Evolutionary conservation across 2,329 filamentous ascomycete genomes (phyloP), one percentile per base, ranked within the genome.

Genomic region (Lojkania enalia): DNA sequence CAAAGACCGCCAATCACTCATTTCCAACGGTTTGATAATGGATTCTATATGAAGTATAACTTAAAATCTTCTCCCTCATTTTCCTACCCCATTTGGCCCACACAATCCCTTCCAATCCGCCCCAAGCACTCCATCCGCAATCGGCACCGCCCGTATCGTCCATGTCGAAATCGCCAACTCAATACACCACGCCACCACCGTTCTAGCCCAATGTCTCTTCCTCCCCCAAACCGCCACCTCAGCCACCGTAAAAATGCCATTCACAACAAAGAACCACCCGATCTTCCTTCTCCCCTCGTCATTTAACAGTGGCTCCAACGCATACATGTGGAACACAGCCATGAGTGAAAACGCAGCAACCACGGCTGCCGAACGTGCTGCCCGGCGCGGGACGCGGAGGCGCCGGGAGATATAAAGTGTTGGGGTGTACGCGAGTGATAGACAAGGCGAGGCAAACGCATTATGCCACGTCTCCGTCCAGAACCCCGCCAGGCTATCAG

Each of bases 391-490:
- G 1, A 71, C 44, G 1, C 68, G 63, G 18, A 61, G 53, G 36
- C 54, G 58, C 0, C 60, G 60, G 14, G 73, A 60, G 1, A 52
- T 42, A 15, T 57, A 54, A n/a, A 69, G 57, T 16, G 71, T 49
- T 3, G 71, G 71, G 1, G 48, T 49, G 39, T 73, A 73, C 5
- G 66, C 69, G n/a, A 74, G 59, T 5, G 61, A 67, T 4, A 61
- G 63, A 33, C 70, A 73, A 1, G 71, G 71, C 20, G 69, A 63
- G 5, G 70, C 62, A 48, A 73, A 74, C 0, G 62, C 67, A 39
- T 71, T 73, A 39, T 74, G 71, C 71, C 71, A 74, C 14, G 67
- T 72, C 48, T 72, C 69, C 12, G 61, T 69, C 71, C 71, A 74
- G 49, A 55, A 55, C 1, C 39, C 39, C 2, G 52, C 45, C 3